A percentile compares a stretch with the other conserved stretches of the same genome.
These are phyloP conservation scores for Nannochloropsis oceanica DNA, from an alignment of 108 stramenopile species.

Conservation along the genomic window DNA sequence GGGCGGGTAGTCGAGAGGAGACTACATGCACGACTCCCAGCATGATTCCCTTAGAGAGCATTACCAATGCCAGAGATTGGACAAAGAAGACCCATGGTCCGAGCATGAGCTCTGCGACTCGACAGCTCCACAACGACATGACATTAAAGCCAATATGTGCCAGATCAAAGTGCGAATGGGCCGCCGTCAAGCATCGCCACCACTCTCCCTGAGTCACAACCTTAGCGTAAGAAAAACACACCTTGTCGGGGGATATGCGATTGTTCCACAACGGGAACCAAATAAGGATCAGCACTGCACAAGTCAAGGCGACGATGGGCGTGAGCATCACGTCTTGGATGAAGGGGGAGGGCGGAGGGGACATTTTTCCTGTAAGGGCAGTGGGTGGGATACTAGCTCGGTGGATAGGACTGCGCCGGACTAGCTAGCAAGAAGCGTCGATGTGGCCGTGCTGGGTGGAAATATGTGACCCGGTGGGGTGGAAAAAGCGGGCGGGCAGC, in stretches of 20 bases:
- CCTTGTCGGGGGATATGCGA: constrained; percentile 2
- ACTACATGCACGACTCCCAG: neutral
- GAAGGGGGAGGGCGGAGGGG: neutral
- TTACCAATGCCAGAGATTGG: neutral
- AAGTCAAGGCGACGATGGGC: neutral
- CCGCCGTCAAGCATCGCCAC: constrained; percentile 21
- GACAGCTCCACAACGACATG: constrained; percentile 6
- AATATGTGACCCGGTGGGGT: too few species aligned
- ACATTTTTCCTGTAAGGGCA: neutral
- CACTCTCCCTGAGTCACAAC: constrained; percentile 1
- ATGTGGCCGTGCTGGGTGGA: too few species aligned
- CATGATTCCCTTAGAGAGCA: neutral
- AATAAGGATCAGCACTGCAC: neutral
- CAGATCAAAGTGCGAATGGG: constrained; percentile 10
- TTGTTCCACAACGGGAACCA: constrained; percentile 4
- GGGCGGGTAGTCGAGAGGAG: neutral
- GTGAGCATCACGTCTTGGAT: neutral
- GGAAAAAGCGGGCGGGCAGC: too few species aligned
- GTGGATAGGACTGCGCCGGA: too few species aligned
- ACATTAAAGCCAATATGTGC: constrained; percentile 17
- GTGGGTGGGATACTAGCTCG: neutral
- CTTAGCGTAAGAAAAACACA: constrained; percentile 10
- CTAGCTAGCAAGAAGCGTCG: too few species aligned
- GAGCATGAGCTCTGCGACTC: neutral
- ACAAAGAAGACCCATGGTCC: neutral